Percentiles rank a stretch among this genome's conserved stretches.
These are phyloP conservation scores for Camelina neglecta DNA, from an alignment of 345 rosid species.

Conservation along the genomic window DNA sequence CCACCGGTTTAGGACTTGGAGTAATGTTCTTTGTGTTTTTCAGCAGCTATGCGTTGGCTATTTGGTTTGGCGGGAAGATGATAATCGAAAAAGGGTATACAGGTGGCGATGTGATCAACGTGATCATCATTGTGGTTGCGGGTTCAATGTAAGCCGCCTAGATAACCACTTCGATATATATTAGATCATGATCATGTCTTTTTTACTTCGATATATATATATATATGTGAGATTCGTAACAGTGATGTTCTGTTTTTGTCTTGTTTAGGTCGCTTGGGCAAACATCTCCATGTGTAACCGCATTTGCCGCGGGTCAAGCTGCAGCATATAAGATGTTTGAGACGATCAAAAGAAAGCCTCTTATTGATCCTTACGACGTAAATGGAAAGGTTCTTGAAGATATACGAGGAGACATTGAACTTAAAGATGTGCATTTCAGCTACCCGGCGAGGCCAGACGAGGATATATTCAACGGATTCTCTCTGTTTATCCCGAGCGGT, in stretches of 20 bases:
- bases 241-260: not conserved
- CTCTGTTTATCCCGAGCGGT: conserved; percentile 65
- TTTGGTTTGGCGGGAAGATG: conserved; percentile 81
- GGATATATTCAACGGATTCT: conserved; percentile 68
- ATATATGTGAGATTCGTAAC: not conserved
- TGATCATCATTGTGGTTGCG: conserved; percentile 64
- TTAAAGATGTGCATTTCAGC: conserved; percentile 64
- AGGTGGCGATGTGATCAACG: conserved; percentile 67
- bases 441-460: conserved; percentile 86
- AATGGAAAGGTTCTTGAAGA: conserved; percentile 63
- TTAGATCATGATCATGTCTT: not conserved
- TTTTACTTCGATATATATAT: not conserved
- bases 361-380: conserved; percentile 64
- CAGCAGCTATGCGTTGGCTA: conserved; percentile 59
- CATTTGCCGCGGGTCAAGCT: conserved; percentile 80
- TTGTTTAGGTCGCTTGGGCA: conserved; percentile 86
- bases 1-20: conserved; percentile 67
- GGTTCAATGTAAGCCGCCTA: conserved; percentile 62
- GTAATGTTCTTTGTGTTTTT: conserved; percentile 43
- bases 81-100: conserved; percentile 65
- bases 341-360: conserved; percentile 69
- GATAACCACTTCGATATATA: not conserved
- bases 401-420: conserved; percentile 69
- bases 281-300: conserved; percentile 71
- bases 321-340: conserved; percentile 86